Evolutionary conservation across 768 basidiomycete species (phyloP).

Genomic region (Auriscalpium vulgare): DNA sequence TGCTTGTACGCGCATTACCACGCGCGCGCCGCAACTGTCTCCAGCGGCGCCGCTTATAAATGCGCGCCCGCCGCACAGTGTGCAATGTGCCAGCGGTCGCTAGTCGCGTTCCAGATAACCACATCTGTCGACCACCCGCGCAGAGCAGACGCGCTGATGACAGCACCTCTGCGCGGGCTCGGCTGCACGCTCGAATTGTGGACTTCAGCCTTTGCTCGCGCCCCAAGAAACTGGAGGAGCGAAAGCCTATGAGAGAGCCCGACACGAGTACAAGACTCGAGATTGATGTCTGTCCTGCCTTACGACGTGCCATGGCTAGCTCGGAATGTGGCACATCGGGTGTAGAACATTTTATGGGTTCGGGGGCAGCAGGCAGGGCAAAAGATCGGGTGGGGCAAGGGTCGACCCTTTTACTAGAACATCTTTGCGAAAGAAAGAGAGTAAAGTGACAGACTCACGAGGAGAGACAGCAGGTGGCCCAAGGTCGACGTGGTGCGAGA

Average conservation of each 20-base stretch:
- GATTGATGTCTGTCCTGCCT: conserved; percentile 61
- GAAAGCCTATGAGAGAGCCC: conserved; percentile 50
- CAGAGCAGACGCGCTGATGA: not conserved
- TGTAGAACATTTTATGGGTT: conserved; percentile 48
- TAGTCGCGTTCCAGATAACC: conserved; percentile 40
- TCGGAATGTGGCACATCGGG: conserved; percentile 47
- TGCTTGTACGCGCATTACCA: conserved; percentile 58
- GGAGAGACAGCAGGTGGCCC: not conserved
- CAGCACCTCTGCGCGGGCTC: conserved; percentile 27
- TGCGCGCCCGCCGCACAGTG: conserved; percentile 28
- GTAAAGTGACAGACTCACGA: not conserved
- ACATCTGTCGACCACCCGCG: conserved; percentile 64
- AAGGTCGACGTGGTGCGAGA: too few relatives aligned
- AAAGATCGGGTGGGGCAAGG: conserved; percentile 17
- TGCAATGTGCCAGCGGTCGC: conserved; percentile 12
- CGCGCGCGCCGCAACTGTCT: conserved; percentile 42
- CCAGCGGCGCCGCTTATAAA: conserved; percentile 43
- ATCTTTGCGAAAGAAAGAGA: conserved; percentile 37
- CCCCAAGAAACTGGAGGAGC: conserved; percentile 37
- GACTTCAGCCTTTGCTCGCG: conserved; percentile 67
- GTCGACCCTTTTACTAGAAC: conserved; percentile 81
- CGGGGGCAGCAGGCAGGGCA: conserved; percentile 22
- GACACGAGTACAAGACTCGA: conserved; percentile 9
- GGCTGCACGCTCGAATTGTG: conserved; percentile 36
- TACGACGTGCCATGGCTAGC: conserved; percentile 50